phyloP scores from a whole-genome alignment of 805 yeast genomes.

The Candida maris region DNA sequence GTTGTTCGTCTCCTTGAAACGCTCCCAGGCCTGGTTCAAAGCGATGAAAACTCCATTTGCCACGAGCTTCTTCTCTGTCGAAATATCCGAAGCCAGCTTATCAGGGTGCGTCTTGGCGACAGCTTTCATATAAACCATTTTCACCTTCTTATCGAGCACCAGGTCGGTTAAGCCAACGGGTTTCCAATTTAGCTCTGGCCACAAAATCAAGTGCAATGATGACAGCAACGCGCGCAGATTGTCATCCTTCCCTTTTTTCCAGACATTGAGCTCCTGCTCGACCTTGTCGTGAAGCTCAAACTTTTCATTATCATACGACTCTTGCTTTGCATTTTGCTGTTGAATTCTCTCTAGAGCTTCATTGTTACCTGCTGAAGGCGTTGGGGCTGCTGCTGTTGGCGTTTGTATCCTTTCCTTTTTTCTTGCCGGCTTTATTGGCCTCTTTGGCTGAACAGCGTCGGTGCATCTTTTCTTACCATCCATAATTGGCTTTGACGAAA shows the following conservation, averaged over 20 bases:
- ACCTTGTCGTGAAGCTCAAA: slow-evolving; percentile 62
- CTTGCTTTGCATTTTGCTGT: slow-evolving; percentile 42
- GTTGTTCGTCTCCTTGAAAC: slow-evolving; percentile 58
- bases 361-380: slow-evolving; percentile 12
- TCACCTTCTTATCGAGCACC: slow-evolving; percentile 86
- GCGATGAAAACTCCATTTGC: slow-evolving; percentile 85
- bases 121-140: slow-evolving; percentile 77
- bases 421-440: slow-evolving; percentile 27
- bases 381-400: slow-evolving; percentile 14
- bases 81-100: slow-evolving; percentile 57
- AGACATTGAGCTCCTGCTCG: slow-evolving; percentile 46
- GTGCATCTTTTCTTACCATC: slow-evolving; percentile 83
- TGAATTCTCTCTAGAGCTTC: slow-evolving; percentile 52
- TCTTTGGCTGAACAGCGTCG: slow-evolving; percentile 54
- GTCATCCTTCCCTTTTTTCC: slow-evolving; percentile 77
- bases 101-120: slow-evolving; percentile 81
- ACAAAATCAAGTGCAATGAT: slow-evolving; percentile 61
- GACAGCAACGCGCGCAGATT: slow-evolving; percentile 76
- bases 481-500: slow-evolving; percentile 56
- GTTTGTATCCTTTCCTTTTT: slow-evolving; percentile 5
- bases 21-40: slow-evolving; percentile 88
- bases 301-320: slow-evolving; percentile 52
- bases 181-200: slow-evolving; percentile 67
- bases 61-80: slow-evolving; percentile 71
- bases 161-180: slow-evolving; percentile 66